These are phyloP conservation scores for Chenopodium album DNA, from an alignment of 148 eudicot species.

Conservation along the genomic window DNA sequence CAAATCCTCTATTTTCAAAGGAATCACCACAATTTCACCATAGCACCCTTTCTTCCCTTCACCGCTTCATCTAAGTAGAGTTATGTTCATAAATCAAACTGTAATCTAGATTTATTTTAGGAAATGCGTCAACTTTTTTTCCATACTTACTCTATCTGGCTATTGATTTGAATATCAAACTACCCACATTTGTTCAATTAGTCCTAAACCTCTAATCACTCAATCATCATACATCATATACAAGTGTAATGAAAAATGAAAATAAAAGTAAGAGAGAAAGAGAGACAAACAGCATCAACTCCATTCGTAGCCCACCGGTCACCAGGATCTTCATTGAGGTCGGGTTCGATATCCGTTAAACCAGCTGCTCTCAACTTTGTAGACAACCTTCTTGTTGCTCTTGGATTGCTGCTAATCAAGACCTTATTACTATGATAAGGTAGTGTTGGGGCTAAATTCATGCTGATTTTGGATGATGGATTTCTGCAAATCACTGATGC, in stretches of 20 bases:
- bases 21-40: no score
- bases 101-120: neutral
- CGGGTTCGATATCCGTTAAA: slow-evolving; percentile 72
- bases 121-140: neutral
- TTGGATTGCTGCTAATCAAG: slow-evolving; percentile 2
- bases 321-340: slow-evolving; percentile 73
- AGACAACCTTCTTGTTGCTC: neutral
- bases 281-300: slow-evolving; percentile 44
- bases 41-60: no score
- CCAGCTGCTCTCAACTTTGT: slow-evolving; percentile 40
- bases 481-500: slow-evolving; percentile 12
- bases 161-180: neutral
- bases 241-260: neutral
- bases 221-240: neutral
- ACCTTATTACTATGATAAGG: neutral
- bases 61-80: neutral
- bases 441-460: neutral
- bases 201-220: neutral
- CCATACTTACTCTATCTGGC: neutral
- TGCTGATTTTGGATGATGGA: slow-evolving; percentile 14
- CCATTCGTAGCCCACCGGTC: slow-evolving; percentile 77
- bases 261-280: neutral
- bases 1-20: no score
- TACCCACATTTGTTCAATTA: neutral
- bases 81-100: neutral